Evolutionary conservation across 2,329 filamentous ascomycete genomes (phyloP).

Genomic region (Mycosphaerelloides madeirae): DNA sequence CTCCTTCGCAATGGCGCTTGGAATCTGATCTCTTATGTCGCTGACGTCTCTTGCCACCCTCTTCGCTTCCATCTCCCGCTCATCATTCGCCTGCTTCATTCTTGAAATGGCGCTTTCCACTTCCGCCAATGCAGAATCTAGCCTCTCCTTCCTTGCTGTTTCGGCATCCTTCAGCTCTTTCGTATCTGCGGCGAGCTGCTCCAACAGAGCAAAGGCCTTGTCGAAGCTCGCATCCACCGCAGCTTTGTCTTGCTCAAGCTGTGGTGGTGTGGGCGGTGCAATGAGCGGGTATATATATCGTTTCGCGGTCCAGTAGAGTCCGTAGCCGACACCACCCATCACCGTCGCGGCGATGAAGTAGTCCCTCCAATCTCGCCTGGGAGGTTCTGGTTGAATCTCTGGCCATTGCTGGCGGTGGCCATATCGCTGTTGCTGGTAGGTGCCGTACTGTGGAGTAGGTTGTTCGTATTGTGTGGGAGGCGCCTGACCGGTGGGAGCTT

Average conservation of each 20-base stretch:
- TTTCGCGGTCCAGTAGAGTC: slow-evolving; percentile 82
- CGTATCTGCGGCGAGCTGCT: slow-evolving; percentile 88
- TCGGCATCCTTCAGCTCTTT: slow-evolving; percentile 82
- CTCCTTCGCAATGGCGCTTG: slow-evolving; percentile 81
- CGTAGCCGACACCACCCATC: slow-evolving; percentile 82
- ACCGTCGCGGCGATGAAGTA: slow-evolving; percentile 99
- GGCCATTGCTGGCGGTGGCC: slow-evolving; percentile 45
- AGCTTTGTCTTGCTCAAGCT: slow-evolving; percentile 90
- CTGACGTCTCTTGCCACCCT: slow-evolving; percentile 82
- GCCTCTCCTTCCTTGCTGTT: slow-evolving; percentile 71
- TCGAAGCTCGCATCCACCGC: slow-evolving; percentile 91
- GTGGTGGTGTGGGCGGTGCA: slow-evolving; percentile 86
- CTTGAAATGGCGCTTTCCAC: slow-evolving; percentile 78
- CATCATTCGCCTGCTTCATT: slow-evolving; percentile 73
- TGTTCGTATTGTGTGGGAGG: slow-evolving; percentile 38
- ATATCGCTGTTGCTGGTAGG: slow-evolving; percentile 33
- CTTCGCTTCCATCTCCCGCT: slow-evolving; percentile 82
- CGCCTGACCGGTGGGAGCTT: slow-evolving; percentile 47
- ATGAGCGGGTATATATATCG: slow-evolving; percentile 90
- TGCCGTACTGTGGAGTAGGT: slow-evolving; percentile 30
- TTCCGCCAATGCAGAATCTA: slow-evolving; percentile 76
- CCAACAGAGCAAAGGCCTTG: slow-evolving; percentile 82
- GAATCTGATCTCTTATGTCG: slow-evolving; percentile 75
- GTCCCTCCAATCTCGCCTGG: slow-evolving; percentile 89
- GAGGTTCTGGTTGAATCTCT: slow-evolving; percentile 55